Evolutionary conservation across 164 flowering plant species (phyloP).

Genomic region (Amborella trichopoda): DNA sequence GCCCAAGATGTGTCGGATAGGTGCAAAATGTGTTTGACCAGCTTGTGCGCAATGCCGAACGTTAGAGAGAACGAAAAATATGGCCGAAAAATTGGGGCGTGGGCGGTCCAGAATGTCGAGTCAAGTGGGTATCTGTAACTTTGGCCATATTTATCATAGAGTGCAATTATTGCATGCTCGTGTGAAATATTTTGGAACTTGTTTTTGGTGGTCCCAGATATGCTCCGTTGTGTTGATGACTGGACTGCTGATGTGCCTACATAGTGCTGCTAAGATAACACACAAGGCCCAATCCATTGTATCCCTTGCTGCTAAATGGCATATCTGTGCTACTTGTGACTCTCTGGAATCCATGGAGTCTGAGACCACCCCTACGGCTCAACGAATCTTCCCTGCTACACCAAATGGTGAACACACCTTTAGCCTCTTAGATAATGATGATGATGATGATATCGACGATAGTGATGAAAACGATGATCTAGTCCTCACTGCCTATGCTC

Average conservation of each 20-base stretch:
- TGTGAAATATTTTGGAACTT: too few species aligned
- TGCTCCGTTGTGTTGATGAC: conserved; percentile 66
- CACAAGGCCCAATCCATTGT: conserved; percentile 82
- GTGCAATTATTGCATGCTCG: too few species aligned
- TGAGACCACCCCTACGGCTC: conserved; percentile 50
- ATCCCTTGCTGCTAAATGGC: conserved; percentile 81
- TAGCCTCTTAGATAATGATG: conserved; percentile 14
- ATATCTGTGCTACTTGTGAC: conserved; percentile 70
- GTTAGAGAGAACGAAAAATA: too few species aligned
- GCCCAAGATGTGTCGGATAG: too few species aligned
- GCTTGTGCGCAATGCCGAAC: too few species aligned
- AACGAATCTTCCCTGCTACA: too few species aligned
- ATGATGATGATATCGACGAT: conserved; percentile 50
- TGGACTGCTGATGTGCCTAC: conserved; percentile 44
- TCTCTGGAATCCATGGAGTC: conserved; percentile 36
- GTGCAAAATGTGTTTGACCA: too few species aligned
- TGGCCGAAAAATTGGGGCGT: too few species aligned
- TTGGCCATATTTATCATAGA: too few species aligned
- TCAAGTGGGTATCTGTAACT: too few species aligned
- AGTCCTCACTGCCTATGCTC: conserved; percentile 33
- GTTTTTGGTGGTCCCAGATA: conserved; percentile 30
- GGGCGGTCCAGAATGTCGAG: too few species aligned
- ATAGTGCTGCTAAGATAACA: conserved; percentile 89
- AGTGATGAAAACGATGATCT: conserved; percentile 40
- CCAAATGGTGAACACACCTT: too few species aligned